phyloP scores from a whole-genome alignment of 1,139 yeast genomes.

The Yamadazyma triangularis region DNA sequence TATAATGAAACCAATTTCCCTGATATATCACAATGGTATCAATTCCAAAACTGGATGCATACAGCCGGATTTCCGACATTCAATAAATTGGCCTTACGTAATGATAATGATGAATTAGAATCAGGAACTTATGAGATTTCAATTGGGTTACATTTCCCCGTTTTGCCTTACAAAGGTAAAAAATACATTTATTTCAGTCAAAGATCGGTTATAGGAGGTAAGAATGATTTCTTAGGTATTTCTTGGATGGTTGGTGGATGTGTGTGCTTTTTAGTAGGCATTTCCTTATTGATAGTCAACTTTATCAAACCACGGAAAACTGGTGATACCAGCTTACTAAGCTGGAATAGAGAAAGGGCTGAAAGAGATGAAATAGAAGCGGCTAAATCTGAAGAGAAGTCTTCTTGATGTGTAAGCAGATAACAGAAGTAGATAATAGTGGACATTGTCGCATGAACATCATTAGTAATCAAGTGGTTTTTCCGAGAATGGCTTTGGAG shows the following conservation, averaged over 20 bases:
- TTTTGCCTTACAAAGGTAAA: slow-evolving; percentile 73
- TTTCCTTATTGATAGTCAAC: slow-evolving; percentile 56
- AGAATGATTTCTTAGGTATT: slow-evolving; percentile 81
- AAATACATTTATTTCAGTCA: slow-evolving; percentile 79
- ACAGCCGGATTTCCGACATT: slow-evolving; percentile 88
- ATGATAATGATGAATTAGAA: slow-evolving; percentile 57
- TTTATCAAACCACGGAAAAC: slow-evolving; percentile 65
- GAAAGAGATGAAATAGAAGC: not conserved
- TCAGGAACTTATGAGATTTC: slow-evolving; percentile 69
- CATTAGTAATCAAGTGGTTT: no score
- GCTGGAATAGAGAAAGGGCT: slow-evolving; percentile 58
- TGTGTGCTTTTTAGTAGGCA: slow-evolving; percentile 61
- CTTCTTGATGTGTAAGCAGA: no score
- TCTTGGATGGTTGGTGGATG: slow-evolving; percentile 94
- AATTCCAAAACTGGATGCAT: slow-evolving; percentile 97
- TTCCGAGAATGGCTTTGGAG: no score
- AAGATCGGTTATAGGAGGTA: slow-evolving; percentile 86
- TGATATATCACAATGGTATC: slow-evolving; percentile 52
- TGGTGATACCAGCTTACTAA: slow-evolving; percentile 67
- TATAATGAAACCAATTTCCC: slow-evolving; percentile 64
- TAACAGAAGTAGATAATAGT: no score
- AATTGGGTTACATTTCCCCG: slow-evolving; percentile 87
- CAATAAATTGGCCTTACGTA: slow-evolving; percentile 75
- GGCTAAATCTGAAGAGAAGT: no score
- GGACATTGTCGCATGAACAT: no score